Evolutionary conservation across 257 asterid species (phyloP).

Genomic region (Thymus quinquecostatus): DNA sequence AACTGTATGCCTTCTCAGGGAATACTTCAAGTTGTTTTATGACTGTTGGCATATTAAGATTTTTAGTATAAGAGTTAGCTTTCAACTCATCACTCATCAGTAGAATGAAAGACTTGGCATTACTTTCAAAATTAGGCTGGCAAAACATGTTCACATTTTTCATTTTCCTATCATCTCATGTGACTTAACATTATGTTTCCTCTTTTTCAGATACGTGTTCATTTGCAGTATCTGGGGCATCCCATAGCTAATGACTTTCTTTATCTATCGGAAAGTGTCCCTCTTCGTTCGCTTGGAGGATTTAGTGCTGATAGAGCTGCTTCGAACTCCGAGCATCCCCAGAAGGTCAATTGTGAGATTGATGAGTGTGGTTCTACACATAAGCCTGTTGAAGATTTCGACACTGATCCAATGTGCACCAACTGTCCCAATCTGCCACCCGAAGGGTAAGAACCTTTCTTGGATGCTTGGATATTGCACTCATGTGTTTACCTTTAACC

Average conservation of each 20-base stretch:
- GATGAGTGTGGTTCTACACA: slow-evolving; percentile 36
- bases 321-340: slow-evolving; percentile 38
- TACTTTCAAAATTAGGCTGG: slow-evolving; percentile 14
- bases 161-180: neutral
- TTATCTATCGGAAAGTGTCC: slow-evolving; percentile 57
- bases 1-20: neutral
- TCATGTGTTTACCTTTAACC: slow-evolving; percentile 11
- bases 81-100: neutral
- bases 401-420: slow-evolving; percentile 87
- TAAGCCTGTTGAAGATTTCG: slow-evolving; percentile 52
- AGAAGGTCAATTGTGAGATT: slow-evolving; percentile 38
- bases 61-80: neutral
- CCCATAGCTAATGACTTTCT: slow-evolving; percentile 95
- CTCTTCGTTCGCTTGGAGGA: slow-evolving; percentile 50
- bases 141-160: slow-evolving; percentile 8
- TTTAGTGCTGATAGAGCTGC: slow-evolving; percentile 65
- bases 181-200: slow-evolving; percentile 15
- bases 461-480: slow-evolving; percentile 1
- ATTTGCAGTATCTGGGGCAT: slow-evolving; percentile 79
- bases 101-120: slow-evolving; percentile 6
- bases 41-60: neutral
- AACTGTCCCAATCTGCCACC: slow-evolving; percentile 94
- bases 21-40: slow-evolving; percentile 15
- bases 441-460: slow-evolving; percentile 62
- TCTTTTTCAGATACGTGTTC: slow-evolving; percentile 86